phyloP scores from a whole-genome alignment of 352 stramenopile species.

The Globisporangium nagaii region DNA sequence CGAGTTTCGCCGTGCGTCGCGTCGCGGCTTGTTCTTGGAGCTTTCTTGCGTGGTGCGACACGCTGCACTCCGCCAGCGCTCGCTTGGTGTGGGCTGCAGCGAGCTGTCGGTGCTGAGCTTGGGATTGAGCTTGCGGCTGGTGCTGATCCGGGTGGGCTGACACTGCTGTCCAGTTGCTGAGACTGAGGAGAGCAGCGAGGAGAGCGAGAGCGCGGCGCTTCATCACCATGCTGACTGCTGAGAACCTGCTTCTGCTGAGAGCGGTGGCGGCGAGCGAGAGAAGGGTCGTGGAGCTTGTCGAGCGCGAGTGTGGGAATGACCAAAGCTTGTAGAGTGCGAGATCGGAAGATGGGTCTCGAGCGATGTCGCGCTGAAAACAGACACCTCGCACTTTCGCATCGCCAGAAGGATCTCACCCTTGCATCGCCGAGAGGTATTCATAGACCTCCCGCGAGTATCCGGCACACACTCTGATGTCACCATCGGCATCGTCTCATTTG shows the following conservation, averaged over 20 bases:
- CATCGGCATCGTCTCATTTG: too few relatives aligned
- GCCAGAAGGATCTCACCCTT: too few relatives aligned
- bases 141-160: neutral
- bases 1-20: neutral
- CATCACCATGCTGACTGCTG: neutral
- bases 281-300: too few relatives aligned
- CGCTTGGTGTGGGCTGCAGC: conserved; percentile 1
- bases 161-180: neutral
- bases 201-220: neutral
- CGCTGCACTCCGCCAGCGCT: conserved; percentile 3
- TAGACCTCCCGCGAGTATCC: too few relatives aligned
- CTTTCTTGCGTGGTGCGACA: neutral
- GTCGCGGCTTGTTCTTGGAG: conserved; percentile 2
- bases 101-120: neutral
- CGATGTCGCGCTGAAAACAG: too few relatives aligned
- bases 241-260: neutral
- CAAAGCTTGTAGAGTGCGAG: too few relatives aligned
- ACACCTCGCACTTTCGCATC: too few relatives aligned
- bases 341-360: too few relatives aligned
- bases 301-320: neutral
- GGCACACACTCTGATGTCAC: too few relatives aligned
- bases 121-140: neutral
- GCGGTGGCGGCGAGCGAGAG: neutral
- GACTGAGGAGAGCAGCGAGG: neutral
- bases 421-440: too few relatives aligned